Conservation (phyloP, 176 grass and related monocot genomes). For the Hordeum marinum region DNA sequence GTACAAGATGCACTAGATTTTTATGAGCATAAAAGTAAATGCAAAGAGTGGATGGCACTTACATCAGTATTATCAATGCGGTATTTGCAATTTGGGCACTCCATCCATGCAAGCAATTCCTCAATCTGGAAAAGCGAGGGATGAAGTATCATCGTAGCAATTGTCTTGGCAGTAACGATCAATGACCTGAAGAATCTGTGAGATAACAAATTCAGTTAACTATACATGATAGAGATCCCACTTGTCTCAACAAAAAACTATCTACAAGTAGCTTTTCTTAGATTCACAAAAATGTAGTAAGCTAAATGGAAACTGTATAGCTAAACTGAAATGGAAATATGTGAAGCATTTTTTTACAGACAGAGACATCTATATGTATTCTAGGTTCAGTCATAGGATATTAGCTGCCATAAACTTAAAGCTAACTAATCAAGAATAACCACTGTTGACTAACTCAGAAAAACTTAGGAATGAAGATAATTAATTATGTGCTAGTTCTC, state of each 20-base stretch:
- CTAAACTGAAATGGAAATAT: not conserved
- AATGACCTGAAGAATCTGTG: slow-evolving; percentile 45
- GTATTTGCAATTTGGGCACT: slow-evolving; percentile 60
- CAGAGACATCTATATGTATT: not conserved
- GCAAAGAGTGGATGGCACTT: slow-evolving; percentile 17
- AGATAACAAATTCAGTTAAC: not conserved
- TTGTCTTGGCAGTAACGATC: slow-evolving; percentile 46
- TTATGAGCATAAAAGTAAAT: not conserved
- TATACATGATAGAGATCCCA: not conserved
- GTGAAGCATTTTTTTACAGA: not conserved
- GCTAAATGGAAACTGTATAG: no score
- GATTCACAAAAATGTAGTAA: not conserved
- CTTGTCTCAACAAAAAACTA: not conserved
- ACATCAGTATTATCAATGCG: slow-evolving; percentile 58
- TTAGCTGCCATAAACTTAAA: not conserved
- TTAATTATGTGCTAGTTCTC: not conserved
- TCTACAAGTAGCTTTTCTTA: not conserved
- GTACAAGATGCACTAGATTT: not conserved
- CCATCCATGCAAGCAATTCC: slow-evolving; percentile 33
- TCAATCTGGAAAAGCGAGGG: slow-evolving; percentile 16
- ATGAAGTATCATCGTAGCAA: slow-evolving; percentile 44
- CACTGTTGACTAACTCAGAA: not conserved
- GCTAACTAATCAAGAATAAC: not conserved
- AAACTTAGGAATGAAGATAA: not conserved
- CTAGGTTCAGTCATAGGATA: no score